Conservation (phyloP, 129 eudicot genomes). For the Apium graveolens region DNA sequence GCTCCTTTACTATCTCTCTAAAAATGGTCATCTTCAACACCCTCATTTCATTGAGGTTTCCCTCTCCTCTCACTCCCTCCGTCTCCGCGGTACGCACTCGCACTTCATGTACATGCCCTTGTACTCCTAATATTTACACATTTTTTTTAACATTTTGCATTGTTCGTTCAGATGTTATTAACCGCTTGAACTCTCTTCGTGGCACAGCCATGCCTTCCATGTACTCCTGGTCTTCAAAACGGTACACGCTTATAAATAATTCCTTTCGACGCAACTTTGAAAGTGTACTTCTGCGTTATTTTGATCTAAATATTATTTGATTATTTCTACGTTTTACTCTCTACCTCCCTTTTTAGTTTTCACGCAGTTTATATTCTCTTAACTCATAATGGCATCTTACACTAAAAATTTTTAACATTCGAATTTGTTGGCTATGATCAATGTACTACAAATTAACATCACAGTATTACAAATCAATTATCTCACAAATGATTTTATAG, state of each 20-base stretch:
- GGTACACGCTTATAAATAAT: conserved; percentile 30
- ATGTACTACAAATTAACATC: too few relatives aligned
- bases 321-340: too few relatives aligned
- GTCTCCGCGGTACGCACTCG: conserved; percentile 43
- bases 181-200: conserved; percentile 67
- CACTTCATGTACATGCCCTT: too few relatives aligned
- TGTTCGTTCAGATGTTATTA: conserved; percentile 44
- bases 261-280: too few relatives aligned
- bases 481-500: background rate
- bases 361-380: too few relatives aligned
- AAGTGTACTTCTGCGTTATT: too few relatives aligned
- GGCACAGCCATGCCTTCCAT: conserved; percentile 77
- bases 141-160: background rate
- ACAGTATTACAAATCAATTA: background rate
- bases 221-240: conserved; percentile 88
- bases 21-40: conserved; percentile 85
- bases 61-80: conserved; percentile 66
- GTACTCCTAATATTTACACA: background rate
- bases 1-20: conserved; percentile 66
- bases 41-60: conserved; percentile 91
- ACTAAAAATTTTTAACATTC: too few relatives aligned
- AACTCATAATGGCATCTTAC: too few relatives aligned
- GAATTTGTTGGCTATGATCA: too few relatives aligned
- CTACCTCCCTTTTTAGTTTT: too few relatives aligned
- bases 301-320: too few relatives aligned